phyloP scores from a whole-genome alignment of 1,284 basidiomycete genomes.

The Inonotus obliquus region DNA sequence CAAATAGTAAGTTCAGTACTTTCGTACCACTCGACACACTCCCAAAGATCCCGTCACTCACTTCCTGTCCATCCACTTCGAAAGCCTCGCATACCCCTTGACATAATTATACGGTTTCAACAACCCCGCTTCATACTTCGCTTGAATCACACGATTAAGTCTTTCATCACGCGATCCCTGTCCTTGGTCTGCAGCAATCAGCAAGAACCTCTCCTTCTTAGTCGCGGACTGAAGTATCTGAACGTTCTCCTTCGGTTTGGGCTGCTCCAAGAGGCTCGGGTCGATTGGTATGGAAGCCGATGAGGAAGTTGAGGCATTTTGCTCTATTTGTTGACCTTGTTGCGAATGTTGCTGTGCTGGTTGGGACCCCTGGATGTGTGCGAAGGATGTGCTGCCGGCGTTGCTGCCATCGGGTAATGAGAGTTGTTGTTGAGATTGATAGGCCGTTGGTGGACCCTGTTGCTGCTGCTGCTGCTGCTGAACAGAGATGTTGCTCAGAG shows the following conservation, averaged over 20 bases:
- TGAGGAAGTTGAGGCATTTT: conserved; percentile 18
- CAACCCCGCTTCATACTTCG: conserved; percentile 95
- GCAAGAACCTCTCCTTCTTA: conserved; percentile 83
- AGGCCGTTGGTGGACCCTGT: conserved; percentile 12
- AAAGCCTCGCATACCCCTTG: conserved; percentile 85
- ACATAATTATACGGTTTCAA: conserved; percentile 97
- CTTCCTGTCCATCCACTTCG: conserved; percentile 95
- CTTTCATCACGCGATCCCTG: conserved; percentile 89
- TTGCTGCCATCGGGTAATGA: conserved; percentile 19
- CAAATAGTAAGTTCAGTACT: neutral
- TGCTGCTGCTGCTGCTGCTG: conserved; percentile 18
- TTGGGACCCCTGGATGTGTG: conserved; percentile 23
- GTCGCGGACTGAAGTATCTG: conserved; percentile 62
- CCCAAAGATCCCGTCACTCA: conserved; percentile 30
- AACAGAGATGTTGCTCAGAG: neutral
- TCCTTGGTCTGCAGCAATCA: conserved; percentile 95
- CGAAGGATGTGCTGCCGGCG: conserved; percentile 17
- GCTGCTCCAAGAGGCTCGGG: conserved; percentile 15
- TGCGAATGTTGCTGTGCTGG: conserved; percentile 11
- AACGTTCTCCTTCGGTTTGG: conserved; percentile 24
- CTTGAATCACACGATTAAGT: conserved; percentile 87
- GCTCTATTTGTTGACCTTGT: conserved; percentile 11
- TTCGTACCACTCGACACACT: neutral
- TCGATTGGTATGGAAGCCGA: conserved; percentile 19
- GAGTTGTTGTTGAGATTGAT: conserved; percentile 17